phyloP scores from a whole-genome alignment of 2,329 filamentous ascomycete genomes.

The Fusarium circinatum region DNA sequence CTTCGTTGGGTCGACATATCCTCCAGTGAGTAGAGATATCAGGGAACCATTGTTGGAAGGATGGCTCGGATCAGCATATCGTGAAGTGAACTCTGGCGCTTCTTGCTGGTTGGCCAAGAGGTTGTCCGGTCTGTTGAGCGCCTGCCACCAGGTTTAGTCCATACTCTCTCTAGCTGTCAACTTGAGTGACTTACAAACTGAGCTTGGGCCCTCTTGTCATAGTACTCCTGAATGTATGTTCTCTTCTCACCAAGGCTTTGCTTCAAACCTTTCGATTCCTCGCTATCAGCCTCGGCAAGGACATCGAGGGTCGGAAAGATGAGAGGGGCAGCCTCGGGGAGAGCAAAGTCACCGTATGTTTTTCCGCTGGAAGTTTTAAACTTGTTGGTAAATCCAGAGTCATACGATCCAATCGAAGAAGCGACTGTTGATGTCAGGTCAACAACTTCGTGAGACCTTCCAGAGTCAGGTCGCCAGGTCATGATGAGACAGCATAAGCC shows the following conservation, averaged over 20 bases:
- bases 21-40: slow-evolving; percentile 5
- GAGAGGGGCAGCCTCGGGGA: slow-evolving; percentile 59
- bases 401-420: background rate
- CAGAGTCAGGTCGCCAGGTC: slow-evolving; percentile 58
- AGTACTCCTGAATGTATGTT: slow-evolving; percentile 2
- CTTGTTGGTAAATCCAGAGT: background rate
- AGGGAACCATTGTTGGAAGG: slow-evolving; percentile 8
- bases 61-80: slow-evolving; percentile 11
- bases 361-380: slow-evolving; percentile 19
- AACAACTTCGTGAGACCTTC: slow-evolving; percentile 31
- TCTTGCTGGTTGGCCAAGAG: slow-evolving; percentile 8
- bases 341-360: slow-evolving; percentile 47
- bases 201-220: slow-evolving; percentile 6
- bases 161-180: accelerated
- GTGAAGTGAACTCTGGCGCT: slow-evolving; percentile 1
- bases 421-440: slow-evolving; percentile 23
- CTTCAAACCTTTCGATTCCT: slow-evolving; percentile 10
- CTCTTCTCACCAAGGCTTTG: background rate
- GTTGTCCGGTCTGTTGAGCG: slow-evolving; percentile 2
- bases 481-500: slow-evolving; percentile 64
- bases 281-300: slow-evolving; percentile 2
- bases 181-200: background rate
- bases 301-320: slow-evolving; percentile 11
- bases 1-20: slow-evolving; percentile 1
- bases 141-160: background rate